These are phyloP conservation scores for Thermothelomyces thermophilus DNA, from an alignment of 2,329 filamentous ascomycete genomes.

Conservation along the genomic window DNA sequence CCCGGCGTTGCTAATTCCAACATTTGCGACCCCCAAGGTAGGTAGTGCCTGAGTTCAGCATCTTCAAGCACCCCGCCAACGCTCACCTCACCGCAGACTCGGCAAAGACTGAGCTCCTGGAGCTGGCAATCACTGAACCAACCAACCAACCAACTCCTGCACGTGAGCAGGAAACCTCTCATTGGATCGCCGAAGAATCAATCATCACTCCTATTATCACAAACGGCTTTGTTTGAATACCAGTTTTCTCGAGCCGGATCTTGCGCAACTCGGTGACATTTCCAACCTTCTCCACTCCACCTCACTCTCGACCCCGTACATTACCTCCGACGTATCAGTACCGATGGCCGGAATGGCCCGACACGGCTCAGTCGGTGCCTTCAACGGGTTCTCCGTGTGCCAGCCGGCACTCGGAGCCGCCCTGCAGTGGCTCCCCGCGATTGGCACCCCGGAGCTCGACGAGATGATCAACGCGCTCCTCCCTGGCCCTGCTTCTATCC, in stretches of 20 bases:
- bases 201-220: not conserved
- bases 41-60: not conserved
- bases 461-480: slow-evolving; percentile 53
- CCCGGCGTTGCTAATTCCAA: not conserved
- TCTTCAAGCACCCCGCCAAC: not conserved
- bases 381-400: slow-evolving; percentile 52
- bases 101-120: slow-evolving; percentile 2
- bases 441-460: slow-evolving; percentile 56
- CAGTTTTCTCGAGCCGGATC: not conserved
- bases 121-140: slow-evolving; percentile 1
- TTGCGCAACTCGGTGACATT: not conserved
- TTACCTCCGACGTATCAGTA: not conserved
- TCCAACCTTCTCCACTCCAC: slow-evolving; percentile 3
- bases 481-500: slow-evolving; percentile 44
- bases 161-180: not conserved
- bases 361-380: slow-evolving; percentile 30
- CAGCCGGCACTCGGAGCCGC: slow-evolving; percentile 51
- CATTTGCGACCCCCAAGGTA: not conserved
- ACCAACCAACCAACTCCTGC: not conserved
- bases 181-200: slow-evolving; percentile 3
- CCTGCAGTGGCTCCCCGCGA: slow-evolving; percentile 59
- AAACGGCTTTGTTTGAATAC: slow-evolving; percentile 1
- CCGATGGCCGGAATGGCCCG: slow-evolving; percentile 33
- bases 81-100: not conserved
- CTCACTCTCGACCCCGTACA: not conserved